Evolutionary conservation across 2,329 filamentous ascomycete species (phyloP).

Genomic region (Colletotrichum camelliae): DNA sequence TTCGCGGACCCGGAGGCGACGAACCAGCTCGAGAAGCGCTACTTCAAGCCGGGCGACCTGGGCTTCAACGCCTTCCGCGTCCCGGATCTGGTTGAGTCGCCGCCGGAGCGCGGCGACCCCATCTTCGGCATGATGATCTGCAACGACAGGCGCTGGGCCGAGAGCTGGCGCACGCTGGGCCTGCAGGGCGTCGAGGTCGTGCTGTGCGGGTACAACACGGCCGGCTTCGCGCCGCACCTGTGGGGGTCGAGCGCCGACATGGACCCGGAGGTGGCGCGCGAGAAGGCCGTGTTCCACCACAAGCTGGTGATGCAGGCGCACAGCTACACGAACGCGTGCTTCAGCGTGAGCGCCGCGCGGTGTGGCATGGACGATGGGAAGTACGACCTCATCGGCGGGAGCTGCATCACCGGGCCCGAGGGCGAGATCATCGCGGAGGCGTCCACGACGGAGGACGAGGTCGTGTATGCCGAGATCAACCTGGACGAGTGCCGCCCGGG

Average conservation of each 20-base stretch:
- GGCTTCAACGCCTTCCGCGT: slow-evolving; percentile 59
- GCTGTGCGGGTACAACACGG: slow-evolving; percentile 54
- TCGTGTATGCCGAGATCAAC: slow-evolving; percentile 55
- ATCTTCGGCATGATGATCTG: slow-evolving; percentile 62
- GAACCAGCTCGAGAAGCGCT: slow-evolving; percentile 62
- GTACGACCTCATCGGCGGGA: slow-evolving; percentile 57
- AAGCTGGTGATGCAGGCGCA: slow-evolving; percentile 56
- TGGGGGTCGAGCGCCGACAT: slow-evolving; percentile 36
- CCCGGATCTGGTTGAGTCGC: slow-evolving; percentile 45
- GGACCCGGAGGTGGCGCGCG: slow-evolving; percentile 30
- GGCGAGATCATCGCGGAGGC: slow-evolving; percentile 55
- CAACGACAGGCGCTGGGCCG: slow-evolving; percentile 60
- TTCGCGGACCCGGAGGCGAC: slow-evolving; percentile 50
- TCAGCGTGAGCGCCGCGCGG: slow-evolving; percentile 53
- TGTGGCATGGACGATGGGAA: slow-evolving; percentile 39
- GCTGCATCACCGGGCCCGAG: slow-evolving; percentile 52
- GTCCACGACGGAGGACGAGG: slow-evolving; percentile 51
- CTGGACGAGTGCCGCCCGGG: slow-evolving; percentile 50
- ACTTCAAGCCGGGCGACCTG: slow-evolving; percentile 57
- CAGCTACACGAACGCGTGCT: slow-evolving; percentile 58
- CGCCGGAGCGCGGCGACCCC: slow-evolving; percentile 50
- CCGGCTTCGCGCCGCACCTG: slow-evolving; percentile 51
- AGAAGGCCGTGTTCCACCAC: slow-evolving; percentile 58
- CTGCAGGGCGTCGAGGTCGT: slow-evolving; percentile 43
- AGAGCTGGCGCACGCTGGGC: slow-evolving; percentile 57